A percentile compares a stretch with the other conserved stretches of the same genome.
Evolutionary conservation across 305 asterid genomes (phyloP).

Genomic region (Solanum chacoense): DNA sequence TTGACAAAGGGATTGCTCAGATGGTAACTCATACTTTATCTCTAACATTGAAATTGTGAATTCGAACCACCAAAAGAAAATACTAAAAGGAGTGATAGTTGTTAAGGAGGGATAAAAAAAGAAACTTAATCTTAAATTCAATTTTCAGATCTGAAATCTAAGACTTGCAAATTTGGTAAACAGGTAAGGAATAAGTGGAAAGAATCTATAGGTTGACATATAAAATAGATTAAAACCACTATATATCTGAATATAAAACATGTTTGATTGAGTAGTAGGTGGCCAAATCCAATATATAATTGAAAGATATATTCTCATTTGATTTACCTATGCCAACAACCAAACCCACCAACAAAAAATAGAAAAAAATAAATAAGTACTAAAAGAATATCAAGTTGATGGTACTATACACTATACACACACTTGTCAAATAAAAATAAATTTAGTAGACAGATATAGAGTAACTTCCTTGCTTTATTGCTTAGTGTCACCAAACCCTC

Average conservation of each 20-base stretch:
- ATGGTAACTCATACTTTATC: too few species aligned
- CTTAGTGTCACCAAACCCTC: constrained; percentile 4
- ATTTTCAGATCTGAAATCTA: background rate
- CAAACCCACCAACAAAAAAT: background rate
- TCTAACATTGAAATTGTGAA: background rate
- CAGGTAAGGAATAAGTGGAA: background rate
- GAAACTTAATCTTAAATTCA: background rate
- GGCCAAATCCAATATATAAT: background rate
- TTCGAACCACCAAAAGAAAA: background rate
- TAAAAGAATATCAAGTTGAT: background rate
- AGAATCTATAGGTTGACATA: background rate
- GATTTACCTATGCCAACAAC: background rate
- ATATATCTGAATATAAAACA: background rate
- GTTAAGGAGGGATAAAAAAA: background rate
- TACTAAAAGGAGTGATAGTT: background rate
- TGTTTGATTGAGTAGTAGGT: background rate
- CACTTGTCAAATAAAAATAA: background rate
- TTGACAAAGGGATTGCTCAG: background rate
- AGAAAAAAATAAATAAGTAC: background rate
- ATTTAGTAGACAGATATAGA: background rate
- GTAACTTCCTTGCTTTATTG: constrained; percentile 10
- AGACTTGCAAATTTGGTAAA: background rate
- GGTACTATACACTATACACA: background rate
- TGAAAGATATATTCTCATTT: background rate
- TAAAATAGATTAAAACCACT: background rate